phyloP scores from a whole-genome alignment of 805 yeast genomes.

The Candida pseudofarinosa region DNA sequence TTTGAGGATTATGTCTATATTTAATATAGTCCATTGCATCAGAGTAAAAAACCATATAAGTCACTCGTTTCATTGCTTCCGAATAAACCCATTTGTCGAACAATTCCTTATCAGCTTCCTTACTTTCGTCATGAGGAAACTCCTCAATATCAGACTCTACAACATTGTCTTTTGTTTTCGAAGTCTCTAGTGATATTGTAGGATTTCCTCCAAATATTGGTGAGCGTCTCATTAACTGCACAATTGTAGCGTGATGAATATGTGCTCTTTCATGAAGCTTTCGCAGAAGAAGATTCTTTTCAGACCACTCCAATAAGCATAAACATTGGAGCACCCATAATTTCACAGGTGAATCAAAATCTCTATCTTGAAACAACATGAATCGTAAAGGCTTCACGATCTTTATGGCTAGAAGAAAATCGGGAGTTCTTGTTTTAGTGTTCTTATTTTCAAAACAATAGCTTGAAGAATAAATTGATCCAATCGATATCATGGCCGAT shows the following conservation, averaged over 20 bases:
- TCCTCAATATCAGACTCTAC: slow-evolving; percentile 26
- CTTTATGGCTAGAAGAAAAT: slow-evolving; percentile 39
- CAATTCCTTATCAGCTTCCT: slow-evolving; percentile 25
- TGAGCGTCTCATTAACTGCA: slow-evolving; percentile 71
- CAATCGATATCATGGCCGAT: slow-evolving; percentile 53
- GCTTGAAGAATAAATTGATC: slow-evolving; percentile 39
- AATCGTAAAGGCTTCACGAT: slow-evolving; percentile 62
- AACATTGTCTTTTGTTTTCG: slow-evolving; percentile 25
- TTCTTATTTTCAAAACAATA: slow-evolving; percentile 3
- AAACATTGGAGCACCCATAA: slow-evolving; percentile 76
- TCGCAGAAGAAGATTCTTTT: slow-evolving; percentile 67
- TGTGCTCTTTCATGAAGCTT: slow-evolving; percentile 76
- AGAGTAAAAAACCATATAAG: slow-evolving; percentile 76
- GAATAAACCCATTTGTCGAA: slow-evolving; percentile 74
- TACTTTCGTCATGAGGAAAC: slow-evolving; percentile 7
- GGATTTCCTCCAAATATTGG: slow-evolving; percentile 77
- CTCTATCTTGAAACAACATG: slow-evolving; percentile 64
- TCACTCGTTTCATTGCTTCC: slow-evolving; percentile 73
- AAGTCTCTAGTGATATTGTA: slow-evolving; percentile 21
- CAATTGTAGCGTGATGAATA: slow-evolving; percentile 82
- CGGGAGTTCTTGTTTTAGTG: slow-evolving; percentile 19
- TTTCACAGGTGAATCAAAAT: slow-evolving; percentile 72
- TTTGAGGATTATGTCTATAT: slow-evolving; percentile 64
- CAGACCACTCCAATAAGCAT: slow-evolving; percentile 71
- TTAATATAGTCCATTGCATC: slow-evolving; percentile 77